These are phyloP conservation scores for Monarda citriodora DNA, from an alignment of 305 asterid genomes.

Conservation along the genomic window DNA sequence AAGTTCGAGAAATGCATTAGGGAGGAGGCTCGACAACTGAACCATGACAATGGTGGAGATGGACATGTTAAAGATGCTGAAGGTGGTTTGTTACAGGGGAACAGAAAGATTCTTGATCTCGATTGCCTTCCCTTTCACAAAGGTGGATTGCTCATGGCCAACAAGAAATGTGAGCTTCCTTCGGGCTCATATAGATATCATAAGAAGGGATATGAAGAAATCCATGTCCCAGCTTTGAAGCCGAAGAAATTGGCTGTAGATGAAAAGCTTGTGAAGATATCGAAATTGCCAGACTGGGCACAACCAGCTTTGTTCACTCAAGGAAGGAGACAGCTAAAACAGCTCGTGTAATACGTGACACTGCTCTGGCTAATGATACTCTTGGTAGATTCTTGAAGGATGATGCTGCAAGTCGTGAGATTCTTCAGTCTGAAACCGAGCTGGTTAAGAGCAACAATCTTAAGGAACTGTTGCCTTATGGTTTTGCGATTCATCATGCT, in stretches of 20 bases:
- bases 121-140: conserved; percentile 76
- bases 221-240: conserved; percentile 90
- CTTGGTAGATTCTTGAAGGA: conserved; percentile 83
- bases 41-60: conserved; percentile 56
- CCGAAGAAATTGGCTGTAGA: conserved; percentile 59
- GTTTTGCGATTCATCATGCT: conserved; percentile 96
- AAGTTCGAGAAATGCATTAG: conserved; percentile 84
- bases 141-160: conserved; percentile 81
- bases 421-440: conserved; percentile 79
- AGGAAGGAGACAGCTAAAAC: conserved; percentile 96
- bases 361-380: conserved; percentile 88
- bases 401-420: conserved; percentile 86
- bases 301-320: conserved; percentile 95
- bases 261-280: conserved; percentile 62
- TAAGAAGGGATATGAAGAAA: conserved; percentile 87
- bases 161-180: conserved; percentile 82
- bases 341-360: conserved; percentile 86
- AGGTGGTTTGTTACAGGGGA: conserved; percentile 81
- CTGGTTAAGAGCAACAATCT: conserved; percentile 91
- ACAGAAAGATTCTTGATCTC: conserved; percentile 78
- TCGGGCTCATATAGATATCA: conserved; percentile 60
- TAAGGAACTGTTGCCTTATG: conserved; percentile 85
- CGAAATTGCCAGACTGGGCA: conserved; percentile 76
- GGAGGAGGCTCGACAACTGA: conserved; percentile 89
- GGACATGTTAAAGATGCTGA: conserved; percentile 82